phyloP scores from a whole-genome alignment of 2,329 filamentous ascomycete species.

The Aspergillus tamarii region DNA sequence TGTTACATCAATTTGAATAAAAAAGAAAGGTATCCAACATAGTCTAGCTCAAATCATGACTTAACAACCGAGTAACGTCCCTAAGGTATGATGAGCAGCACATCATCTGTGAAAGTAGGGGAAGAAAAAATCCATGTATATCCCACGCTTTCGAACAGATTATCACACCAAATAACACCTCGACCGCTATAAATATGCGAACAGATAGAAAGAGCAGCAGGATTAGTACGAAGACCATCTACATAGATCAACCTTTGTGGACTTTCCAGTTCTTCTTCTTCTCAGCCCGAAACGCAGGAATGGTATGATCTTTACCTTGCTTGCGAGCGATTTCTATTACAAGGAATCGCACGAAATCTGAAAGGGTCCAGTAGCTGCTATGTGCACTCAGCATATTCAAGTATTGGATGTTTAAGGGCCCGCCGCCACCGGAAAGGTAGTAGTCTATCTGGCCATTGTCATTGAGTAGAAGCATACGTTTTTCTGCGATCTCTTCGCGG shows the following conservation, averaged over 20 bases:
- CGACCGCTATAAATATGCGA: neutral
- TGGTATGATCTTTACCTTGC: slow-evolving; percentile 65
- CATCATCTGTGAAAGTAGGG: neutral
- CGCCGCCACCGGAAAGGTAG: slow-evolving; percentile 79
- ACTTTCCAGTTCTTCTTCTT: slow-evolving; percentile 57
- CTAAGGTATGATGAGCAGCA: neutral
- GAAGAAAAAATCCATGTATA: neutral
- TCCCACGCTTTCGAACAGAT: neutral
- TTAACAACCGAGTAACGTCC: neutral
- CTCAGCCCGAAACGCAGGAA: slow-evolving; percentile 57
- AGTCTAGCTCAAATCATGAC: neutral
- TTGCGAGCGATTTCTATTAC: slow-evolving; percentile 83
- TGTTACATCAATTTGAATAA: neutral
- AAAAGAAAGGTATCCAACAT: neutral
- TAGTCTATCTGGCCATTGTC: slow-evolving; percentile 97
- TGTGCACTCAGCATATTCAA: slow-evolving; percentile 96
- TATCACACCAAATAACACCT: neutral
- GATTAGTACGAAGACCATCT: neutral
- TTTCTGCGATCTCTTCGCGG: slow-evolving; percentile 88
- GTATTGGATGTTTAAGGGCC: slow-evolving; percentile 91
- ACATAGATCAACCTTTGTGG: slow-evolving; percentile 28
- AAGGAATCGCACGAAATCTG: slow-evolving; percentile 86
- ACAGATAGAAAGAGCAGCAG: neutral
- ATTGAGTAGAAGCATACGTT: slow-evolving; percentile 82
- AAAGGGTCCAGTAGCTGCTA: slow-evolving; percentile 87